phyloP scores from a whole-genome alignment of 208 protist species.

The Trichomonas vaginalis region DNA sequence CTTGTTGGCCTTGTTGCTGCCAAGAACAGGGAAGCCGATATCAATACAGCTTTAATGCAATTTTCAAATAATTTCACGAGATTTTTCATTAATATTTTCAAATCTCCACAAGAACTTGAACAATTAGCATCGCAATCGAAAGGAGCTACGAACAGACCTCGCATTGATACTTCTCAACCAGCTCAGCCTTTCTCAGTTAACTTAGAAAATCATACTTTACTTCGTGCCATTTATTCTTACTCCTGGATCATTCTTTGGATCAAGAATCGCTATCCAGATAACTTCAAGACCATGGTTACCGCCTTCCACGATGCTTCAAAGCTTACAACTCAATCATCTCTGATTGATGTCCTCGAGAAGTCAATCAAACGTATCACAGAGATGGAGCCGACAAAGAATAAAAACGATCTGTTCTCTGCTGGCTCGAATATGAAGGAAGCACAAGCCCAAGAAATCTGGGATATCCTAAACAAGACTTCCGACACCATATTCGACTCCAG shows the following conservation, averaged over 20 bases:
- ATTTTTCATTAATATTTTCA: background rate
- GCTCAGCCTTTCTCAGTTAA: background rate
- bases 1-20: background rate
- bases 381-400: background rate
- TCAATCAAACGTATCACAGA: background rate
- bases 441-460: background rate
- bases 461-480: background rate
- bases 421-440: background rate
- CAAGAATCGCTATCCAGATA: background rate
- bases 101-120: background rate
- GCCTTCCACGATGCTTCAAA: background rate
- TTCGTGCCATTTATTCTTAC: background rate
- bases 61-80: background rate
- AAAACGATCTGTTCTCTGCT: background rate
- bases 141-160: background rate
- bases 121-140: background rate
- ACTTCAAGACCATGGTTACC: background rate
- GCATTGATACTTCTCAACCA: background rate
- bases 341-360: background rate
- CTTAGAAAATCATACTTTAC: background rate
- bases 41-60: background rate
- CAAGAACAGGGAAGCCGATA: background rate
- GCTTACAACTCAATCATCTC: background rate
- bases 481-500: background rate
- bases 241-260: background rate